Percentiles rank a stretch among this genome's conserved stretches.
phyloP scores from a whole-genome alignment of 2,329 filamentous ascomycete species.

The Pseudogymnoascus sp. region DNA sequence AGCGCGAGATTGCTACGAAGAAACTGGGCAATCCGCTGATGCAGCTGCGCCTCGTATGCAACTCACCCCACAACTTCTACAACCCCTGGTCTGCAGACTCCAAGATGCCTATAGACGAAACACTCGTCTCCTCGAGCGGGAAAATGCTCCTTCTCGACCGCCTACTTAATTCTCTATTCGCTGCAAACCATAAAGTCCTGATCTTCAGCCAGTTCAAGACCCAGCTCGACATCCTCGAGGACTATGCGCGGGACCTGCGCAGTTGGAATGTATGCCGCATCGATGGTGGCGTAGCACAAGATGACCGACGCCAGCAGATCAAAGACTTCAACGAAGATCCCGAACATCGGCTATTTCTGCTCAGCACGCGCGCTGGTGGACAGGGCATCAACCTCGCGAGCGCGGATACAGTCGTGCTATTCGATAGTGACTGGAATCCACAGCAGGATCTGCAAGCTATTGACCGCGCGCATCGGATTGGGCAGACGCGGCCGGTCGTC shows the following conservation, averaged over 20 bases:
- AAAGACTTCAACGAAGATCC: slow-evolving; percentile 63
- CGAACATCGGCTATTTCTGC: slow-evolving; percentile 68
- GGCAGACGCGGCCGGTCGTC: slow-evolving; percentile 84
- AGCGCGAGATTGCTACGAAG: slow-evolving; percentile 81
- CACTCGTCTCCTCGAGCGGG: slow-evolving; percentile 77
- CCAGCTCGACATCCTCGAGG: slow-evolving; percentile 82
- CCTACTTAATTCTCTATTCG: slow-evolving; percentile 69
- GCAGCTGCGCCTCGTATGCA: slow-evolving; percentile 86
- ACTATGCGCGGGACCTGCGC: slow-evolving; percentile 74
- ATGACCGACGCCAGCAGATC: slow-evolving; percentile 64
- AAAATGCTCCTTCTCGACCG: slow-evolving; percentile 95
- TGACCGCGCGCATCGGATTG: slow-evolving; percentile 90
- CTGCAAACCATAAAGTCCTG: slow-evolving; percentile 76
- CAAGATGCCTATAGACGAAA: slow-evolving; percentile 63
- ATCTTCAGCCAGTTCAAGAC: slow-evolving; percentile 97
- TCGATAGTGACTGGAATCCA: slow-evolving; percentile 89
- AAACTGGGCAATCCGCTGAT: slow-evolving; percentile 90
- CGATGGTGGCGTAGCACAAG: slow-evolving; percentile 77
- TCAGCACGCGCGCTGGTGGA: slow-evolving; percentile 86
- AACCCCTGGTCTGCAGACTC: slow-evolving; percentile 70
- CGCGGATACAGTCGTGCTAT: slow-evolving; percentile 88
- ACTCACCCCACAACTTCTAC: slow-evolving; percentile 94
- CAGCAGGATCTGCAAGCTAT: slow-evolving; percentile 96
- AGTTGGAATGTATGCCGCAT: slow-evolving; percentile 82
- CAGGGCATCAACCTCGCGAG: slow-evolving; percentile 91